Evolutionary conservation across 352 stramenopile genomes (phyloP).

Genomic region (Achlya hypogyna): DNA sequence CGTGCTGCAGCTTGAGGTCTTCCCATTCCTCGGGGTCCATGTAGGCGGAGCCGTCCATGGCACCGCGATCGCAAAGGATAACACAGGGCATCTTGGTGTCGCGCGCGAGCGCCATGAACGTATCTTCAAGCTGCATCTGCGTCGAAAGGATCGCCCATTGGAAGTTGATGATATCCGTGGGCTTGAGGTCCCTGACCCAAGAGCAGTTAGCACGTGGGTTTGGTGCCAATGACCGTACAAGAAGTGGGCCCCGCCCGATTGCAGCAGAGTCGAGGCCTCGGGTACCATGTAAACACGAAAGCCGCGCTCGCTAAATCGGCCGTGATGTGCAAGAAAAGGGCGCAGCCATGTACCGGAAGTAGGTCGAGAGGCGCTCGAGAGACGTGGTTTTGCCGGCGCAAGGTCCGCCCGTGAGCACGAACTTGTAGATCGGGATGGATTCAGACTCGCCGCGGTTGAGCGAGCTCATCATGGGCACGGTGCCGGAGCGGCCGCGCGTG

Average conservation of each 20-base stretch:
- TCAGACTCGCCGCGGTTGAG: constrained; percentile 59
- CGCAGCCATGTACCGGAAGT: constrained; percentile 43
- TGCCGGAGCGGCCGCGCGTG: not conserved
- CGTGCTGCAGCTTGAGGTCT: constrained; percentile 64
- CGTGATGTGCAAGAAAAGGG: constrained; percentile 22
- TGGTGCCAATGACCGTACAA: constrained; percentile 34
- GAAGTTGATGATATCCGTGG: constrained; percentile 80
- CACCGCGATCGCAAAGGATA: constrained; percentile 92
- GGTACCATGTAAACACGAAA: constrained; percentile 94
- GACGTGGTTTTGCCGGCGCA: constrained; percentile 95
- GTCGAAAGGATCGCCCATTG: constrained; percentile 81
- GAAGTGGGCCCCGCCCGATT: constrained; percentile 88
- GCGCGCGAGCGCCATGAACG: constrained; percentile 73
- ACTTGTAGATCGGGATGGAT: constrained; percentile 83
- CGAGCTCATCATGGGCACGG: constrained; percentile 33
- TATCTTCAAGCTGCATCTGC: constrained; percentile 77
- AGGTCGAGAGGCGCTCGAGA: constrained; percentile 85
- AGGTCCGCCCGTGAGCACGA: constrained; percentile 90
- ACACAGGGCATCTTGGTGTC: constrained; percentile 81
- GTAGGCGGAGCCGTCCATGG: constrained; percentile 95
- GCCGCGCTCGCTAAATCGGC: constrained; percentile 64
- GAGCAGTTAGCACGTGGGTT: not conserved
- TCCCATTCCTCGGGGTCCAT: constrained; percentile 87
- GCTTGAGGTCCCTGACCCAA: constrained; percentile 49
- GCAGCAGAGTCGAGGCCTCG: constrained; percentile 92